Evolutionary conservation across 441 rosid species (phyloP).

Genomic region (Adansonia gregorii): DNA sequence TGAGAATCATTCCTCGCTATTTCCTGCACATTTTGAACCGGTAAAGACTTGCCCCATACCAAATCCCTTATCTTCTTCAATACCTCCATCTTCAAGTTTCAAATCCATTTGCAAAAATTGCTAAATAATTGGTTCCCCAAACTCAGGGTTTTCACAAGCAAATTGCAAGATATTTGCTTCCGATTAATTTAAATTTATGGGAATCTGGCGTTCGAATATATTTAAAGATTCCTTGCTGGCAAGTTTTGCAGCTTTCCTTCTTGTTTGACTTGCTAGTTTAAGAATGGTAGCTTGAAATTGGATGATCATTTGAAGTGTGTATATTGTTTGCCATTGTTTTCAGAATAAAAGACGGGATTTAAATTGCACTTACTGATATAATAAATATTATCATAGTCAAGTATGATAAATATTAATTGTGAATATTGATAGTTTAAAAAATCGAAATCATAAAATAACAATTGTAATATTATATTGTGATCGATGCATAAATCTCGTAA

Average conservation of each 20-base stretch:
- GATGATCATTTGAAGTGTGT: not conserved
- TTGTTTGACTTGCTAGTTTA: not conserved
- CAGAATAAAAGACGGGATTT: not conserved
- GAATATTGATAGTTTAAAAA: too few relatives aligned
- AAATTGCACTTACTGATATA: too few relatives aligned
- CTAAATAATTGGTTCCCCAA: not conserved
- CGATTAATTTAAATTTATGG: not conserved
- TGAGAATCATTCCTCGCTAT: slow-evolving; percentile 22
- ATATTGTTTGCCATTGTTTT: not conserved
- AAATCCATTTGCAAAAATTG: not conserved
- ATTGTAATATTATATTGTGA: too few relatives aligned
- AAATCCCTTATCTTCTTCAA: not conserved
- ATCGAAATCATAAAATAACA: too few relatives aligned
- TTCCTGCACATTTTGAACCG: slow-evolving; percentile 35
- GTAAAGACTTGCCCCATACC: slow-evolving; percentile 24
- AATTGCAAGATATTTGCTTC: not conserved
- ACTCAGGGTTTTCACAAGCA: not conserved
- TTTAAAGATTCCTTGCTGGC: not conserved
- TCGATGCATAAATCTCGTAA: too few relatives aligned
- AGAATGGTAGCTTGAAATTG: not conserved
- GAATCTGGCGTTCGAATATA: not conserved
- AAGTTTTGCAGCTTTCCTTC: not conserved
- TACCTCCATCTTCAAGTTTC: not conserved
- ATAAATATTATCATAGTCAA: too few relatives aligned
- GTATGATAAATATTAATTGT: too few relatives aligned